Conservation (phyloP, 768 basidiomycete genomes). For the Pleurotus ostreatus region DNA sequence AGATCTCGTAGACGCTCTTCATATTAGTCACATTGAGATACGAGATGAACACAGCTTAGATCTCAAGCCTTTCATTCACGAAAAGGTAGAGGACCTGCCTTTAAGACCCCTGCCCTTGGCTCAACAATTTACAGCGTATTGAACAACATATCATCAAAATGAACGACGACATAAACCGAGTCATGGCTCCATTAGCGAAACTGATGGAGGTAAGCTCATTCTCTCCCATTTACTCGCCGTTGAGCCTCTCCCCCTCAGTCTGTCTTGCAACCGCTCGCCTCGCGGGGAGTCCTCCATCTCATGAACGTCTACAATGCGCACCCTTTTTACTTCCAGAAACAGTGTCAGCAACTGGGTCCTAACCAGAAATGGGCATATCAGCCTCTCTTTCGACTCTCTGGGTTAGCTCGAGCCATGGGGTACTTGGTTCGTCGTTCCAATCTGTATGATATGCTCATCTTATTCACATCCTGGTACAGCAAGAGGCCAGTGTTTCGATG, state of each 20-base stretch:
- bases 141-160: slow-evolving; percentile 76
- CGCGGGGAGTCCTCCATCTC: slow-evolving; percentile 38
- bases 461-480: slow-evolving; percentile 35
- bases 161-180: slow-evolving; percentile 56
- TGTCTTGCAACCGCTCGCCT: slow-evolving; percentile 28
- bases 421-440: slow-evolving; percentile 57
- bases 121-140: slow-evolving; percentile 46
- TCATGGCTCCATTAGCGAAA: slow-evolving; percentile 63
- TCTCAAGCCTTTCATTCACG: slow-evolving; percentile 78
- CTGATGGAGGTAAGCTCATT: slow-evolving; percentile 65
- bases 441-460: background rate
- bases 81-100: slow-evolving; percentile 53
- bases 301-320: slow-evolving; percentile 2
- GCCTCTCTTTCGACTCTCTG: slow-evolving; percentile 46
- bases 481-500: slow-evolving; percentile 79
- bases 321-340: slow-evolving; percentile 44
- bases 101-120: background rate
- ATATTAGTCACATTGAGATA: slow-evolving; percentile 94
- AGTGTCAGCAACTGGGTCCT: slow-evolving; percentile 28
- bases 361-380: slow-evolving; percentile 47
- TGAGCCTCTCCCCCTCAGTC: slow-evolving; percentile 17
- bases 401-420: slow-evolving; percentile 77
- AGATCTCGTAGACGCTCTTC: slow-evolving; percentile 83
- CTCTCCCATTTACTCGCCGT: background rate
- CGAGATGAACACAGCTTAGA: slow-evolving; percentile 89